Evolutionary conservation across 2,329 filamentous ascomycete genomes (phyloP), one percentile per base, ranked within the genome.

Genomic region (Paecilomyces sp.): DNA sequence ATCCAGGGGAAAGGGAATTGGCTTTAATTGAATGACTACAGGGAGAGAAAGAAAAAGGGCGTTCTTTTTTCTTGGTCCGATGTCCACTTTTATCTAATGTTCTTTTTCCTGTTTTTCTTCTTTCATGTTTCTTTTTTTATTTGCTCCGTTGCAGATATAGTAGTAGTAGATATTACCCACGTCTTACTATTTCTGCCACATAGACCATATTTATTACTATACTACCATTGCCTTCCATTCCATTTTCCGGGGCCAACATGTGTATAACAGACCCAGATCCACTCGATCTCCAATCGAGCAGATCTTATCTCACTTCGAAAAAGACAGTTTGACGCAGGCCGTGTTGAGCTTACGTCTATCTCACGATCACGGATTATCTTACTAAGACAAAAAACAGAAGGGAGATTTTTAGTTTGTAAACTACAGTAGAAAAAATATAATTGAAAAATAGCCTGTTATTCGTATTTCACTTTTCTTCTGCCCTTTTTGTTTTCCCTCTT

Each of bases 51-150:
- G 36, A 18, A 47, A 47, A 54, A 54, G 52, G 24, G 52, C 52
- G 52, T 63, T 47, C 51, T 54, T 12, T 58, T 41, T 54, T 34
- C 54, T 30, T 56, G 53, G 58, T 59, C 30, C 52, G 22, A 54
- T 31, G 52, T 28, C 52, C 5, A 28, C 8, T 30, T 18, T 31
- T 28, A 54, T 31, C 5, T 47, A 54, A 54, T 28, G 52, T 54
- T 54, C 7, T 28, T 25, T 31, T 54, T 54, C 15, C 4, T 31
- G 13, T 55, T 55, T 34, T n/a, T 55, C 34, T 33, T 30, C 25
- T 28, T 28, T 28, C 3, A 28, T 55, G 15, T 24, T 36, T 55
- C 34, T 28, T 33, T 34, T 25, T 55, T 33, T 22, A 22, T 22
- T 22, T 55, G 24, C 30, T 6, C 3, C 13, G 28, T 28, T 30